These are phyloP conservation scores for Friedmanniomyces simplex DNA, from an alignment of 495 filamentous ascomycete species.

Conservation along the genomic window DNA sequence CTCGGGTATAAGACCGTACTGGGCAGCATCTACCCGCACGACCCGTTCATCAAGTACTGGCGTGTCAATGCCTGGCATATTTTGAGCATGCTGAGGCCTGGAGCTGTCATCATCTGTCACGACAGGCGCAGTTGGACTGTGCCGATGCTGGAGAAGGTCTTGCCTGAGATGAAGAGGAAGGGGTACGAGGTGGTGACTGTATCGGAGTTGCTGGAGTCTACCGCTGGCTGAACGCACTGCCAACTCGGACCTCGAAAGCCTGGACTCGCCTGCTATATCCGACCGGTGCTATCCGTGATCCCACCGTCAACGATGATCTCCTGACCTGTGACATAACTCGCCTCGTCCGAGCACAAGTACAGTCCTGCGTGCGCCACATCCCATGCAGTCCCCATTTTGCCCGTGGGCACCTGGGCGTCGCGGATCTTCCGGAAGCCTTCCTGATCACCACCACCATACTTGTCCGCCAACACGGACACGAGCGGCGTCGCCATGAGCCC, in stretches of 20 bases:
- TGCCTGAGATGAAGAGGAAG: constrained; percentile 55
- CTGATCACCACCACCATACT: constrained; percentile 29
- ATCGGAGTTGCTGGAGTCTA: constrained; percentile 46
- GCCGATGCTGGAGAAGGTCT: constrained; percentile 59
- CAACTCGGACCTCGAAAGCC: too few relatives aligned
- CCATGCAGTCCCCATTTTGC: constrained; percentile 36
- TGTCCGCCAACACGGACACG: constrained; percentile 34
- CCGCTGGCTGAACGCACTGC: neutral
- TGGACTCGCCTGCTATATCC: neutral
- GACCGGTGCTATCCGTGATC: neutral
- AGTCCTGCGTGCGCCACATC: constrained; percentile 44
- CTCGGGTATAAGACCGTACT: constrained; percentile 60
- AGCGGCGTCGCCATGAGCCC: constrained; percentile 42
- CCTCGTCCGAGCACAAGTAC: constrained; percentile 42
- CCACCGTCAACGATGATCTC: constrained; percentile 47
- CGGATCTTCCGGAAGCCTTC: constrained; percentile 10
- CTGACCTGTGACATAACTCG: constrained; percentile 44
- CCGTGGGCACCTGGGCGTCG: constrained; percentile 32
- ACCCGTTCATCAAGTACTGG: constrained; percentile 60
- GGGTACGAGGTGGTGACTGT: constrained; percentile 62
- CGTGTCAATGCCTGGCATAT: constrained; percentile 69
- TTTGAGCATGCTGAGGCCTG: constrained; percentile 62
- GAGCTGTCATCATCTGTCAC: constrained; percentile 72
- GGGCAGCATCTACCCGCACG: constrained; percentile 78
- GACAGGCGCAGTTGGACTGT: constrained; percentile 69